Base-by-base conservation (phyloP, 2,329 filamentous ascomycete genomes). In the Hirsutella rhossiliensis region DNA sequence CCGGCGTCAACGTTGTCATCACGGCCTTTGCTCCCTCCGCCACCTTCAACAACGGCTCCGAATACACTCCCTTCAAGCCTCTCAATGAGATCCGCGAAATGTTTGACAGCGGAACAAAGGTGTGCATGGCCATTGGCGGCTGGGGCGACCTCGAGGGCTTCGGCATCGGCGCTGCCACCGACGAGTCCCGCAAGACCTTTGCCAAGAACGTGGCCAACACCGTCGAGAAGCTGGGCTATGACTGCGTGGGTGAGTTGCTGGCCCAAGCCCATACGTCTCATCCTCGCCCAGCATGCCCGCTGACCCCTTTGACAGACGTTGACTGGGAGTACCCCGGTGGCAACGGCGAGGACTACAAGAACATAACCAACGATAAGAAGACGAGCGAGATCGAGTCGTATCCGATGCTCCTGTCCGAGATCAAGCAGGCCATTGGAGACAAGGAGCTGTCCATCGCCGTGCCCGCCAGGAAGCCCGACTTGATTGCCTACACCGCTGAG, bases 321-420 rank as follows among this genome's bases (percentile, higher is more conserved):
- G 82, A 86, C 54, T 84, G 82, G 80, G 81, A 76, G 48, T 77
- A 69, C 41, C 62, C 64, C 1, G 73, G 71, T 15, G 81, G 82
- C 32, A 85, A 85, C 50, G 81, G 80, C 29, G 69, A 77, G 28
- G 80, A 86, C 60, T 86, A 85, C 66, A 82, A 76, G 53, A 52
- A 67, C 40, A 63, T 71, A 5, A 73, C 79, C 28, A 85, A 85
- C 57, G 62, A 63, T 0, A 57, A 69, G 38, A 82, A 80, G 54
- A 62, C 59, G 2, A 68, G 69, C 56, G 78, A 86, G 56, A 75
- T 85, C 43, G 61, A 70, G 19, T 73, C 74, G 0, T 86, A 73
- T 51, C 79, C 80, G 0, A 65, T 75, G 36, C 65, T 86, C 6
- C 67, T 86, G 5, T 58, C 66, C 17, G 76, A 72, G 15, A 66